phyloP scores from a whole-genome alignment of 2,329 filamentous ascomycete species.

The Didymellaceae sp. region DNA sequence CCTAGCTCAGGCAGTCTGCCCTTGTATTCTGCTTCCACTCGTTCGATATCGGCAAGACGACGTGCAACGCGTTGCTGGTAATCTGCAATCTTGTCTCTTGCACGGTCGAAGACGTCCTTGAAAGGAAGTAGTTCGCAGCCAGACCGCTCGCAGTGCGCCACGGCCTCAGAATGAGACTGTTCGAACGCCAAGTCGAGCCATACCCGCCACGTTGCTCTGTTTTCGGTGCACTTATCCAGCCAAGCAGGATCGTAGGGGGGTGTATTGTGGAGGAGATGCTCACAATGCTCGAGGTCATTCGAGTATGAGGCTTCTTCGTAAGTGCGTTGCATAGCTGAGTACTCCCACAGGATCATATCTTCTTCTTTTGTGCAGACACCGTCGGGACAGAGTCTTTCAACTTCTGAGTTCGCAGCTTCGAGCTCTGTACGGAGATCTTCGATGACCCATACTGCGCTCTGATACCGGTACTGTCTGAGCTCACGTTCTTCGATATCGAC shows the following conservation, averaged over 20 bases:
- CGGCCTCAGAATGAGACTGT: conserved; percentile 15
- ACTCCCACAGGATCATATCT: conserved; percentile 21
- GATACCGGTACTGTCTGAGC: not conserved
- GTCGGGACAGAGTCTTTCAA: conserved; percentile 10
- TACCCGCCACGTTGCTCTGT: not conserved
- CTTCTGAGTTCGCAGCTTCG: conserved; percentile 3
- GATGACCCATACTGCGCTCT: conserved; percentile 3
- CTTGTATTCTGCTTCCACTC: not conserved
- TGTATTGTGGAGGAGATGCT: not conserved
- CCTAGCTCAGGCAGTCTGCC: not conserved
- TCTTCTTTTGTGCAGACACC: conserved; percentile 4
- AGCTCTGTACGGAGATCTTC: conserved; percentile 9
- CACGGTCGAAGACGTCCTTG: not conserved
- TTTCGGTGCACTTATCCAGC: conserved; percentile 11
- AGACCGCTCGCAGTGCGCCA: conserved; percentile 8
- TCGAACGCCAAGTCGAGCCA: conserved; percentile 17
- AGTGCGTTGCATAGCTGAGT: conserved; percentile 8
- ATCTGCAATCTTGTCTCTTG: not conserved
- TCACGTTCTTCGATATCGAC: conserved; percentile 1
- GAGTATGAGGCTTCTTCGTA: conserved; percentile 5
- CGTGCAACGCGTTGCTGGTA: not conserved
- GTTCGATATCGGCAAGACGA: not conserved
- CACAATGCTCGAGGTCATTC: conserved; percentile 1
- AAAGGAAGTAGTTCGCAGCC: conserved; percentile 5
- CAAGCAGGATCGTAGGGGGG: conserved; percentile 1